A percentile compares a stretch with the other conserved stretches of the same genome.
phyloP scores from a whole-genome alignment of 2,329 filamentous ascomycete genomes.

The Albophoma yamanashiensis region DNA sequence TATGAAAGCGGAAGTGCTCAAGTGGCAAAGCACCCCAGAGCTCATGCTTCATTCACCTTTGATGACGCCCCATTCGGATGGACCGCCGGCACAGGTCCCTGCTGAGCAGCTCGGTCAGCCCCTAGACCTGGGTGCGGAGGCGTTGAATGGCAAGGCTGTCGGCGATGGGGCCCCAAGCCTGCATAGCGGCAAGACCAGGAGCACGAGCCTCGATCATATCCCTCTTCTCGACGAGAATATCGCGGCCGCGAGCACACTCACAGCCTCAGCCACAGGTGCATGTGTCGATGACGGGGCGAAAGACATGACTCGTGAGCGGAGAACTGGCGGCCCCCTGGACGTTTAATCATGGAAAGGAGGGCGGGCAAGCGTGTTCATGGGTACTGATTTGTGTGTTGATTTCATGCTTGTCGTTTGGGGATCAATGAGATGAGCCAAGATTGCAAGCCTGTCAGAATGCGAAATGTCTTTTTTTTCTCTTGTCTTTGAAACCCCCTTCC shows the following conservation, averaged over 20 bases:
- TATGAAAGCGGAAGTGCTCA: conserved; percentile 77
- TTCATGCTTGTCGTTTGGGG: too few relatives aligned
- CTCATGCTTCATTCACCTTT: conserved; percentile 24
- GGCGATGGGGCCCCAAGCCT: conserved; percentile 7
- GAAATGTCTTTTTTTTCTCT: not conserved
- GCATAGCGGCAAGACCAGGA: conserved; percentile 10
- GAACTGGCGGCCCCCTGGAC: conserved; percentile 13
- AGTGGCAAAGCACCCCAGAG: conserved; percentile 64
- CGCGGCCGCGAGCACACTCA: conserved; percentile 11
- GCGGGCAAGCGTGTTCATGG: not conserved
- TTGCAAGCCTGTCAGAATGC: not conserved
- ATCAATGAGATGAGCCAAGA: not conserved
- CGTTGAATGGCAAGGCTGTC: not conserved
- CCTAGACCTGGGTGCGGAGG: conserved; percentile 6
- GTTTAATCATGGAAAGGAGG: not conserved
- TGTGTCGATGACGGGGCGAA: conserved; percentile 33
- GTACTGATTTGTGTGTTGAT: not conserved
- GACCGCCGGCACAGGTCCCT: conserved; percentile 3
- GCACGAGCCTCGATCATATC: conserved; percentile 39
- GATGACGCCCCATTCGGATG: conserved; percentile 18
- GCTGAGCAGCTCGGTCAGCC: conserved; percentile 6
- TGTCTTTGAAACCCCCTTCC: too few relatives aligned
- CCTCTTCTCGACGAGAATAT: conserved; percentile 41
- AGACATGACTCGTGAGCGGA: conserved; percentile 38
- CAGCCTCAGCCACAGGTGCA: conserved; percentile 19